These are phyloP conservation scores for Penicillium angulare DNA, from an alignment of 495 filamentous ascomycete species.

Conservation along the genomic window DNA sequence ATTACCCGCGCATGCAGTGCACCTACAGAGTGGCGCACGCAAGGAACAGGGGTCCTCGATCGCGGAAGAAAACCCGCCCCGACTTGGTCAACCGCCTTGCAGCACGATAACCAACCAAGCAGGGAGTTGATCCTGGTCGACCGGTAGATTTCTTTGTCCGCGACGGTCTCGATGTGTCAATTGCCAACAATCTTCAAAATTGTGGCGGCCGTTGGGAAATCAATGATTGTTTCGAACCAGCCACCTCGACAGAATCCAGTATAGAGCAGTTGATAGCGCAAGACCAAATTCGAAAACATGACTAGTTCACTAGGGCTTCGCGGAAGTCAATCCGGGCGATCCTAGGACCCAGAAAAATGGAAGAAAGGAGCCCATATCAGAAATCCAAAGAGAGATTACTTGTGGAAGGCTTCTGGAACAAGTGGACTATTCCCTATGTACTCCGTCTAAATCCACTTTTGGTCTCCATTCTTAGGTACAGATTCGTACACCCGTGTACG, in stretches of 20 bases:
- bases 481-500: too few species aligned
- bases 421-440: constrained; percentile 15
- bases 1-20: too few species aligned
- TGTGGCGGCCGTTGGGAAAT: constrained; percentile 9
- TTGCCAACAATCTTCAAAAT: constrained; percentile 7
- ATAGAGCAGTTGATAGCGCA: neutral
- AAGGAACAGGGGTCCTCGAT: neutral
- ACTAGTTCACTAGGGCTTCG: constrained; percentile 22
- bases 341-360: constrained; percentile 4
- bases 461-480: too few species aligned
- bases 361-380: neutral
- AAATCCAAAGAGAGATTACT: neutral
- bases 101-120: constrained; percentile 4
- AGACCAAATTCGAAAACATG: neutral
- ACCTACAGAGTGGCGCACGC: neutral
- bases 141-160: constrained; percentile 7
- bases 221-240: neutral
- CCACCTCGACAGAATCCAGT: neutral
- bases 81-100: constrained; percentile 3
- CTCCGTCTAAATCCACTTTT: constrained; percentile 9
- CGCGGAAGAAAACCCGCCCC: neutral
- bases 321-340: constrained; percentile 30
- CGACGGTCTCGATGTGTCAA: constrained; percentile 18
- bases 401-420: constrained; percentile 29
- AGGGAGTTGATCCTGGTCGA: neutral